Evolutionary conservation across 495 filamentous ascomycete genomes (phyloP).

Genomic region (Clavariopsis aquatica): DNA sequence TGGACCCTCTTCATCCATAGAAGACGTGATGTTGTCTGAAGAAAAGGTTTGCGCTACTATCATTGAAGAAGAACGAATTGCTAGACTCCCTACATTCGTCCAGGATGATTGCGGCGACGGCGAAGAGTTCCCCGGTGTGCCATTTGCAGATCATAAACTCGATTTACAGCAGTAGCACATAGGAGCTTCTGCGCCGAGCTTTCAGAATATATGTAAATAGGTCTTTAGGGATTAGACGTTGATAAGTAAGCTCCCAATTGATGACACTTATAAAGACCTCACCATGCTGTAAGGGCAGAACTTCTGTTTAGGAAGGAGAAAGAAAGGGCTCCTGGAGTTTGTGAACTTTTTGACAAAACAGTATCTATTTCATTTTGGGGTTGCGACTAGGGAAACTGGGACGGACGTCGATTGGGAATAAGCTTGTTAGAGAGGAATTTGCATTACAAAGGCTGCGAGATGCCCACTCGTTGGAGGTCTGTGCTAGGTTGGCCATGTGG

Average conservation of each 20-base stretch:
- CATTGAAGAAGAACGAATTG: constrained; percentile 15
- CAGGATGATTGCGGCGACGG: constrained; percentile 30
- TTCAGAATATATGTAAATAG: constrained; percentile 52
- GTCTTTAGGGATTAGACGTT: constrained; percentile 54
- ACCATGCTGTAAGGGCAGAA: constrained; percentile 49
- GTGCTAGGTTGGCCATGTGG: constrained; percentile 60
- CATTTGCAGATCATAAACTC: background rate
- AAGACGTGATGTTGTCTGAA: background rate
- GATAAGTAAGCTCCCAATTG: constrained; percentile 59
- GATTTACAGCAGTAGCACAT: background rate
- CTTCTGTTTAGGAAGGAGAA: constrained; percentile 49
- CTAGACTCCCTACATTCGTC: constrained; percentile 9
- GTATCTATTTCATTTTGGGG: constrained; percentile 49
- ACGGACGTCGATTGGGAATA: constrained; percentile 52
- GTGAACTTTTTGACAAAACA: constrained; percentile 53
- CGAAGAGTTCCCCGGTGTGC: constrained; percentile 12
- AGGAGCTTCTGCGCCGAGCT: constrained; percentile 1
- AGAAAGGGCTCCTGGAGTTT: constrained; percentile 54
- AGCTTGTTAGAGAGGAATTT: constrained; percentile 54
- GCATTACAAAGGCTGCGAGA: constrained; percentile 41
- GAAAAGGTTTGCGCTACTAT: background rate
- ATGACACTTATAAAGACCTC: constrained; percentile 55
- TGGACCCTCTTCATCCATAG: background rate
- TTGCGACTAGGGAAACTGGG: constrained; percentile 39
- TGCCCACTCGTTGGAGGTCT: constrained; percentile 55